These are phyloP conservation scores for Aspergillus hancockii DNA, from an alignment of 495 filamentous ascomycete genomes.

Conservation along the genomic window DNA sequence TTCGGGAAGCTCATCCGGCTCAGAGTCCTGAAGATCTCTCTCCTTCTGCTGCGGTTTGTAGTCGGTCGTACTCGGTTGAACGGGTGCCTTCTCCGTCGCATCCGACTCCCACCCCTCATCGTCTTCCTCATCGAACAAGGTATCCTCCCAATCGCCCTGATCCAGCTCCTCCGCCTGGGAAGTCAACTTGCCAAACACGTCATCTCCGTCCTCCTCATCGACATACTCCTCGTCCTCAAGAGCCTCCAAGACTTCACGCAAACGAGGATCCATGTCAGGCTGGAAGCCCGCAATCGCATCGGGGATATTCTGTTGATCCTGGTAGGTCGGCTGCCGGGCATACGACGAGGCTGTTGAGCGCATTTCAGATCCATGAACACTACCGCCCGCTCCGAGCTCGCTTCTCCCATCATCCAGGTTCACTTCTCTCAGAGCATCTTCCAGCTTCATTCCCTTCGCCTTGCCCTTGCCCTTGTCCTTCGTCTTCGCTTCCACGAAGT, in stretches of 20 bases:
- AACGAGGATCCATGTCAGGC: slow-evolving; percentile 94
- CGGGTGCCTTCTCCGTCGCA: slow-evolving; percentile 74
- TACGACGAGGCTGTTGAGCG: slow-evolving; percentile 62
- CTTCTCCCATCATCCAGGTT: slow-evolving; percentile 58
- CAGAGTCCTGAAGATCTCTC: slow-evolving; percentile 17
- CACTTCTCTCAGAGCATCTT: slow-evolving; percentile 74
- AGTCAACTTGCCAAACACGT: slow-evolving; percentile 78
- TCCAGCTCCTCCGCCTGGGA: slow-evolving; percentile 73
- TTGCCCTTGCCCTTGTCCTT: slow-evolving; percentile 68
- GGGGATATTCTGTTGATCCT: slow-evolving; percentile 90
- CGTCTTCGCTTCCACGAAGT: slow-evolving; percentile 76
- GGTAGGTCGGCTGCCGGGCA: slow-evolving; percentile 73
- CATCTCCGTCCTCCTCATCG: slow-evolving; percentile 75
- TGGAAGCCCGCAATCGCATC: slow-evolving; percentile 91
- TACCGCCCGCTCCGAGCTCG: slow-evolving; percentile 42
- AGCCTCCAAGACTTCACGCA: slow-evolving; percentile 91
- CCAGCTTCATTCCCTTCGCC: slow-evolving; percentile 70
- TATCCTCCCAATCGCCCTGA: slow-evolving; percentile 64
- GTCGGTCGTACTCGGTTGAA: slow-evolving; percentile 43
- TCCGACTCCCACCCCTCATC: slow-evolving; percentile 92
- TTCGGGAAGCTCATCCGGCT: slow-evolving; percentile 47
- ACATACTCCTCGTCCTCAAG: slow-evolving; percentile 96
- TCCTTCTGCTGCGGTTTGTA: slow-evolving; percentile 12
- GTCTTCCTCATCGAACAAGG: slow-evolving; percentile 61
- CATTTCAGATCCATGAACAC: slow-evolving; percentile 39